Evolutionary conservation across 2,329 filamentous ascomycete genomes (phyloP).

Genomic region (Dothideomycetes sp.): DNA sequence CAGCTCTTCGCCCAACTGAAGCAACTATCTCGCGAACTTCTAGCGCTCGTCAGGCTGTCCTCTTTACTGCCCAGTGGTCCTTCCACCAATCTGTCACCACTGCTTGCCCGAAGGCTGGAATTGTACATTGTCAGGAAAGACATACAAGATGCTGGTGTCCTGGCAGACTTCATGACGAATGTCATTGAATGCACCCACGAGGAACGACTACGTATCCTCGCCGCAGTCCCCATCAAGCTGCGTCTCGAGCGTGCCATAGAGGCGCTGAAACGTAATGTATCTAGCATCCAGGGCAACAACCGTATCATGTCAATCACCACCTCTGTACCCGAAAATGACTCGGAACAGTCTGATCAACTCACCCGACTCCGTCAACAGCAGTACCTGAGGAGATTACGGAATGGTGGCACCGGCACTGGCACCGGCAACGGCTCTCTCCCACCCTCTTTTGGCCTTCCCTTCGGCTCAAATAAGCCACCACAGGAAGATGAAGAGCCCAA

Average conservation of each 20-base stretch:
- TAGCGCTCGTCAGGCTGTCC: conserved; percentile 73
- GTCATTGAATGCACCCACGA: conserved; percentile 78
- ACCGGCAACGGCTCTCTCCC: conserved; percentile 11
- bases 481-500: conserved; percentile 72
- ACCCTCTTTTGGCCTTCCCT: too few relatives aligned
- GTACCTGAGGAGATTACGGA: conserved; percentile 23
- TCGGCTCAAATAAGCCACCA: conserved; percentile 34
- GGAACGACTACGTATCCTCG: conserved; percentile 79
- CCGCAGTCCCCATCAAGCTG: conserved; percentile 67
- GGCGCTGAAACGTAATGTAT: conserved; percentile 71
- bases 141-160: conserved; percentile 65
- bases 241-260: conserved; percentile 74
- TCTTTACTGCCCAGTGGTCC: conserved; percentile 67
- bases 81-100: conserved; percentile 59
- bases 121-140: conserved; percentile 77
- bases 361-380: conserved; percentile 32
- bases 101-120: conserved; percentile 79
- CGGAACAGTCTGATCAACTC: conserved; percentile 18
- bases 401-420: conserved; percentile 21
- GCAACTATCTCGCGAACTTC: conserved; percentile 71
- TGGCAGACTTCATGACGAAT: conserved; percentile 96
- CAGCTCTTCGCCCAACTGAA: conserved; percentile 73
- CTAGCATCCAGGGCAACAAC: conserved; percentile 74
- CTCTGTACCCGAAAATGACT: conserved; percentile 24
- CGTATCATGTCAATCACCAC: conserved; percentile 70